A percentile compares a stretch with the other conserved stretches of the same genome.
Evolutionary conservation across 495 filamentous ascomycete genomes (phyloP).

Genomic region (Penicillium atrosanguineum): DNA sequence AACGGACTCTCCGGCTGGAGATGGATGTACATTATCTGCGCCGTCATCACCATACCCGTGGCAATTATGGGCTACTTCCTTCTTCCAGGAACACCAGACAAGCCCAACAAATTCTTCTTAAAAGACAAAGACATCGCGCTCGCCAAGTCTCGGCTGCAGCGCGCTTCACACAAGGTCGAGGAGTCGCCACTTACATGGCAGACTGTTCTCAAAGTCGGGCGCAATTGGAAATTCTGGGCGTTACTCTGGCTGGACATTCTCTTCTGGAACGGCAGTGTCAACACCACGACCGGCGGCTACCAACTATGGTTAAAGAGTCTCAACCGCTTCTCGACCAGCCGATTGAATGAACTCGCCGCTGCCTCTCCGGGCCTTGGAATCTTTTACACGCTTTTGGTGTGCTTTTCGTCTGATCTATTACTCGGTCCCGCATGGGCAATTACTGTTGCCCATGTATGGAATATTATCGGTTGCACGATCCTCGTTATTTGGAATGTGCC

Average conservation of each 20-base stretch:
- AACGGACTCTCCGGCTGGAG: slow-evolving; percentile 50
- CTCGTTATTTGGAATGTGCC: slow-evolving; percentile 53
- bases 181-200: slow-evolving; percentile 29
- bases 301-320: slow-evolving; percentile 45
- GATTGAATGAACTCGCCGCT: slow-evolving; percentile 43
- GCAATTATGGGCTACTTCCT: slow-evolving; percentile 43
- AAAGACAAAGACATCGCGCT: slow-evolving; percentile 36
- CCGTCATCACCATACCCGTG: slow-evolving; percentile 48
- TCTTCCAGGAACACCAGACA: slow-evolving; percentile 41
- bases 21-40: slow-evolving; percentile 55
- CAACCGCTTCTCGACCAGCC: slow-evolving; percentile 37
- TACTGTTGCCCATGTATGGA: slow-evolving; percentile 41
- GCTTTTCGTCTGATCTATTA: slow-evolving; percentile 48
- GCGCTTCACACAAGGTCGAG: slow-evolving; percentile 21
- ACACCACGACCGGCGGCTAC: slow-evolving; percentile 33
- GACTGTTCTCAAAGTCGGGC: slow-evolving; percentile 27
- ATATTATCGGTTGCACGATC: slow-evolving; percentile 38
- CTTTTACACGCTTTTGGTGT: slow-evolving; percentile 44
- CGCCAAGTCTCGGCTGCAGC: slow-evolving; percentile 27
- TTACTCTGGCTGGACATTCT: slow-evolving; percentile 45
- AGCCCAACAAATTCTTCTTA: slow-evolving; percentile 41
- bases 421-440: slow-evolving; percentile 45
- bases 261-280: slow-evolving; percentile 46
- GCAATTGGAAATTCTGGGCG: slow-evolving; percentile 37
- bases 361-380: slow-evolving; percentile 43